A percentile compares a stretch with the other conserved stretches of the same genome.
phyloP scores from a whole-genome alignment of 2,329 filamentous ascomycete genomes.

The Aspergillus sclerotialis region DNA sequence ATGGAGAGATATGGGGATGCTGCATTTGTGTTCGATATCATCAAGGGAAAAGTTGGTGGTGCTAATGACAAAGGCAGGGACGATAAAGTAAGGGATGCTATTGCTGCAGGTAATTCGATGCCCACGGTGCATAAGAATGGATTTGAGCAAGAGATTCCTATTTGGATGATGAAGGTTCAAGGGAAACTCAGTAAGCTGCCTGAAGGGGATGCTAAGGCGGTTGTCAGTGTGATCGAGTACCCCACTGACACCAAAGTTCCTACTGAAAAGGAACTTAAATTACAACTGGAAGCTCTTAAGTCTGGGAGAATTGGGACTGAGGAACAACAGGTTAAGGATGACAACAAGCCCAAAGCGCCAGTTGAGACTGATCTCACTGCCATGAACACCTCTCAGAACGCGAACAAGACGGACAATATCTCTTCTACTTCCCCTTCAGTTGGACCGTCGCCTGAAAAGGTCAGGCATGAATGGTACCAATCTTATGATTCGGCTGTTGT shows the following conservation, averaged over 20 bases:
- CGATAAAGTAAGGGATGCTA: slow-evolving; percentile 23
- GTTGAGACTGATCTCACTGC: not conserved
- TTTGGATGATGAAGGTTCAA: slow-evolving; percentile 54
- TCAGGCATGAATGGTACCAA: slow-evolving; percentile 65
- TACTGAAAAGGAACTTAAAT: slow-evolving; percentile 31
- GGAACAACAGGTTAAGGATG: slow-evolving; percentile 1
- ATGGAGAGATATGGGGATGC: slow-evolving; percentile 69
- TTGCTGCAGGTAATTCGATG: slow-evolving; percentile 11
- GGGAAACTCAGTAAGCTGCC: slow-evolving; percentile 44
- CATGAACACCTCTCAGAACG: not conserved
- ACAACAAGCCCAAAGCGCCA: slow-evolving; percentile 1
- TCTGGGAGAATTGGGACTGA: slow-evolving; percentile 13
- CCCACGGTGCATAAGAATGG: slow-evolving; percentile 14
- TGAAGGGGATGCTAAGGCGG: slow-evolving; percentile 42
- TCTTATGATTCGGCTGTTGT: slow-evolving; percentile 54
- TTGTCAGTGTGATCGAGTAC: slow-evolving; percentile 45
- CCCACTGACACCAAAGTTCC: slow-evolving; percentile 44
- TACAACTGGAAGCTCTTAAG: slow-evolving; percentile 24
- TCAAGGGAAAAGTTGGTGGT: slow-evolving; percentile 45
- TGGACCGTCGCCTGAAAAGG: slow-evolving; percentile 44
- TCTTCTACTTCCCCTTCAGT: slow-evolving; percentile 5
- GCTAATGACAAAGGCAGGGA: slow-evolving; percentile 11
- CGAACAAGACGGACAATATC: not conserved
- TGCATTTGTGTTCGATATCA: slow-evolving; percentile 58
- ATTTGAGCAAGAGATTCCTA: slow-evolving; percentile 36